Base-by-base conservation (phyloP, 225 moss, liverwort and hornwort genomes). In the Sphagnum contortum region DNA sequence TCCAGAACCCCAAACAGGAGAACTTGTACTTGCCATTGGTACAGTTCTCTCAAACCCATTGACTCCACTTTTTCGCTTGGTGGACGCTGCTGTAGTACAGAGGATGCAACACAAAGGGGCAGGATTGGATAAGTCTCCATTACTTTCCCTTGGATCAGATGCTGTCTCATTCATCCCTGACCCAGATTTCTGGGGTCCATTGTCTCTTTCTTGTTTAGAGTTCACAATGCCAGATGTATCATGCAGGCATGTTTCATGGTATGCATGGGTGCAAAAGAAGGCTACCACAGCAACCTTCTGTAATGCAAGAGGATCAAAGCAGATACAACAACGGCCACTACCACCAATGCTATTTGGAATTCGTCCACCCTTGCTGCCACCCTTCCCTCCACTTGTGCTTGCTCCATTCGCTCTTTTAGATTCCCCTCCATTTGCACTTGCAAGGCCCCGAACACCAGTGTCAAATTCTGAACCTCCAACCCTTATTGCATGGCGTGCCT, bases 201-300 rank as follows among this genome's bases (percentile, higher is more conserved):
- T 29, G 29, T 29, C 29, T 29, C 29, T 29, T 59, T 77, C 60
- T 12, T 71, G 67, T 48, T 12, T 9, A 44, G 65, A 50, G 14
- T 4, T 53, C 4, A 45, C 64, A 29, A 77, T 84, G 53, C 80
- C 73, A 5, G 96, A 83, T 3, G 91, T 89, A 68, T 93, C 91
- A 72, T 84, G 89, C 7, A 98, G 86, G 73, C 98, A 98, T 70
- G 93, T 98, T 67, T 93, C 93, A 66, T 98, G 98, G 66, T 92
- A 93, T 46, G 98, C 93, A 75, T 98, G 93, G 63, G 91, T 84
- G 75, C 98, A 98, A 83, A 93, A 93, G 69, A 96, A 96, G 5
- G 93, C 93, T 71, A 98, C 87, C 13, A 96, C 90, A 57, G 93
- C 80, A 68, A 98, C 91, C 59, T 93, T 93, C 66, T 92, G 93